phyloP scores from a whole-genome alignment of 164 flowering plant species.

The Berberis vulgaris region DNA sequence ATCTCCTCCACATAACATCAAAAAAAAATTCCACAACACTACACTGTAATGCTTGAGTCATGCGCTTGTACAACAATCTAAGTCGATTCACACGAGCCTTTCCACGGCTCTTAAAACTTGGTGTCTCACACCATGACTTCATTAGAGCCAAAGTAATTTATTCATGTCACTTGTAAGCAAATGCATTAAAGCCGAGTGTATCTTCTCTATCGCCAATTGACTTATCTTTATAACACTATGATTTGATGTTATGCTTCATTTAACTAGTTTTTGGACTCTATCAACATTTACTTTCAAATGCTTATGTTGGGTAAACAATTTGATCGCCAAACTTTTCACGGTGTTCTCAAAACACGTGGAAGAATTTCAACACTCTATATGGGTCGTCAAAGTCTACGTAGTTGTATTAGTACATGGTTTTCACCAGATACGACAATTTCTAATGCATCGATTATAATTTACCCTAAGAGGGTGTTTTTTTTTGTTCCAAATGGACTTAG shows the following conservation, averaged over 20 bases:
- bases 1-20: too few species aligned
- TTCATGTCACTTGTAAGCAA: conserved; percentile 11
- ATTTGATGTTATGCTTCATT: conserved; percentile 31
- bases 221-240: conserved; percentile 39
- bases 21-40: not conserved
- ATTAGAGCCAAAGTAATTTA: conserved; percentile 33
- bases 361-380: conserved; percentile 10
- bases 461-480: conserved; percentile 10
- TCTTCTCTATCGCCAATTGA: conserved; percentile 32
- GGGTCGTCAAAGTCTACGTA: conserved; percentile 13
- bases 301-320: conserved; percentile 3
- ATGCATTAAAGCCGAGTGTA: conserved; percentile 20
- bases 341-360: conserved; percentile 26
- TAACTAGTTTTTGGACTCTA: conserved; percentile 22
- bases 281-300: conserved; percentile 22
- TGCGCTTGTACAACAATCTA: conserved; percentile 22
- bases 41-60: conserved; percentile 24
- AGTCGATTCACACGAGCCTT: conserved; percentile 22
- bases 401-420: conserved; percentile 4
- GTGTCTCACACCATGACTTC: conserved; percentile 26
- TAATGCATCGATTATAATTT: conserved; percentile 32
- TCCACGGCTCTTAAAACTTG: conserved; percentile 15
- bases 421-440: conserved; percentile 1
- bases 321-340: conserved; percentile 6
- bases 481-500: too few species aligned